Evolutionary conservation across 495 filamentous ascomycete genomes (phyloP), one percentile per base, ranked within the genome.

Genomic region (Gamarada debralockiae): DNA sequence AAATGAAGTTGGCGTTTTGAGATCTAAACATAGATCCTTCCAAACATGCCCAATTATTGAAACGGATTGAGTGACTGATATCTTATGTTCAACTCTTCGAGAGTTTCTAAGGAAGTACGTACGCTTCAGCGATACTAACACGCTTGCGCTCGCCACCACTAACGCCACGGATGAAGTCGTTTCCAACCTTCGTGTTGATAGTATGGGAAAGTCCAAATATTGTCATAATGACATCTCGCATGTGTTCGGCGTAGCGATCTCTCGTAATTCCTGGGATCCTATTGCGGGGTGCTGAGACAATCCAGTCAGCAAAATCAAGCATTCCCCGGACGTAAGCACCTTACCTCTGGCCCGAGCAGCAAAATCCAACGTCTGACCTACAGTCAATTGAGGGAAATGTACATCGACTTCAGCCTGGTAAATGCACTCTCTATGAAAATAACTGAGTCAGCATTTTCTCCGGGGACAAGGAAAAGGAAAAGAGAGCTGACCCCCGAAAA

Each of bases 131-230:
- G 58, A 93, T 92, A 67, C 82, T 88, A 42, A 91, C 86, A 55
- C 90, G 81, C 70, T 92, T 92, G 9, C 89, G 67, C 66, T 95
- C 90, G 52, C 90, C 90, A 48, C 90, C 90, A 24, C 80, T 85
- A 0, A 93, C 84, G 52, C 90, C 90, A 34, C 87, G 80, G 41
- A 90, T 77, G 49, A 84, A 87, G 50, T 89, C 86, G 64, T 92
- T 89, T 24, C 90, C 90, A 18, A 93, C 83, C 22, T 73, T 75
- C 2, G 90, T 92, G 67, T 92, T 81, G 51, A 81, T 74, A 0
- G 87, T 91, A 58, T 92, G 86, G 12, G 77, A 75, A 38, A 93
- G 78, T 41, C 87, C 85, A 57, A 91, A 84, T 65, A 88, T 83
- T 25, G 87, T 81, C 85, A 92, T 89, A 52, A 87, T 79, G 21